Evolutionary conservation across 208 protist genomes (phyloP), one percentile per base, ranked within the genome.

Genomic region (Leishmania mexicana): DNA sequence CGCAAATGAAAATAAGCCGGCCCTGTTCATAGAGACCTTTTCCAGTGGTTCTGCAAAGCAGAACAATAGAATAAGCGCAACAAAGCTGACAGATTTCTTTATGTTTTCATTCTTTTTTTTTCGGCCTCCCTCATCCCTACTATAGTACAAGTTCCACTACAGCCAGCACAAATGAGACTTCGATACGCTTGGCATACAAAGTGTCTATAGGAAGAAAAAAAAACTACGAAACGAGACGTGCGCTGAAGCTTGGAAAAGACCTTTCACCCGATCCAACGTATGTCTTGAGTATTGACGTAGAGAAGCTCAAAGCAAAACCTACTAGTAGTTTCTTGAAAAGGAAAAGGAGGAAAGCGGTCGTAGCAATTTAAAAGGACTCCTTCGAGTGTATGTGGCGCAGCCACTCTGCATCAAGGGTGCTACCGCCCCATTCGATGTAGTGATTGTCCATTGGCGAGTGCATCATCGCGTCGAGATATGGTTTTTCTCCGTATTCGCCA

Each of bases 401-500:
- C 94, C 94, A 97, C 80, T 97, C 92, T 0, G 92, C 85, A 80
- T 97, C 92, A 24, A 97, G 87, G n/a, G 88, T 88, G 86, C 87
- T 92, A 60, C 92, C 92, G 67, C 92, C 94, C 88, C 90, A 95
- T 65, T 97, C 94, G 83, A 96, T 93, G 82, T 95, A 97, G 83
- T 95, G 81, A 81, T 97, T 97, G 87, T 97, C 94, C 87, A 96
- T 91, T 3, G 92, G 86, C 31, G 85, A 86, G 81, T 95, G 94
- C 92, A 95, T 96, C 45, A 87, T 89, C 47, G 79, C 83, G 68
- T 96, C 93, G 51, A 97, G 79, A 84, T 92, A 97, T 38, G 94
- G 94, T 78, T 96, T 95, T 83, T 96, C 92, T 62, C 94, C 94
- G 85, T 97, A 97, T 71, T 97, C 92, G n/a, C 93, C 94, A 83